phyloP scores from a whole-genome alignment of 164 flowering plant genomes.

The Annona cherimola region DNA sequence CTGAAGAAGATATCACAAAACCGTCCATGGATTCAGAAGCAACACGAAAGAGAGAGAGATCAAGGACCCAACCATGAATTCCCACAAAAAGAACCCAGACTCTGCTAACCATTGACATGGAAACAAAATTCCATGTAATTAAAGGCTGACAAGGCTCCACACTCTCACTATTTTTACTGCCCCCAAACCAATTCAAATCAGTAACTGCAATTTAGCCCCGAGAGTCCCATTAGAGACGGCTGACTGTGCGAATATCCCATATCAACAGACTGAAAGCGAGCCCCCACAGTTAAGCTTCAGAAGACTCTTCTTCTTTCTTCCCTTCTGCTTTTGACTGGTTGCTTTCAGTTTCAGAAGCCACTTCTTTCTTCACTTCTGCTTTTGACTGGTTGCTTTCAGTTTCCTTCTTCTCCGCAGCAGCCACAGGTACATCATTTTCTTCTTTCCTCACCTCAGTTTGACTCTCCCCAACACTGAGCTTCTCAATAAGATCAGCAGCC shows the following conservation, averaged over 20 bases:
- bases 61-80: too few species aligned
- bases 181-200: not conserved
- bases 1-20: too few species aligned
- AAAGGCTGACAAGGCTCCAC: not conserved
- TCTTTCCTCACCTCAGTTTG: slow-evolving; percentile 13
- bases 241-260: too few species aligned
- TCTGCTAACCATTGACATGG: not conserved
- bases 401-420: slow-evolving; percentile 13
- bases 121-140: not conserved
- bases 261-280: not conserved
- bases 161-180: not conserved
- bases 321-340: slow-evolving; percentile 8
- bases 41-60: too few species aligned
- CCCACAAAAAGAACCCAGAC: not conserved
- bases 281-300: not conserved
- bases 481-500: slow-evolving; percentile 32
- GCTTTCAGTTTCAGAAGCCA: slow-evolving; percentile 5
- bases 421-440: slow-evolving; percentile 21
- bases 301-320: slow-evolving; percentile 16
- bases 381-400: slow-evolving; percentile 1
- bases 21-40: too few species aligned
- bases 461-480: slow-evolving; percentile 20
- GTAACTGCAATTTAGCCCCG: too few species aligned
- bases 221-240: too few species aligned
- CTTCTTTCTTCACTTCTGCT: slow-evolving; percentile 15